Conservation (phyloP, 495 filamentous ascomycete genomes). For the Hyaloscypha variabilis region DNA sequence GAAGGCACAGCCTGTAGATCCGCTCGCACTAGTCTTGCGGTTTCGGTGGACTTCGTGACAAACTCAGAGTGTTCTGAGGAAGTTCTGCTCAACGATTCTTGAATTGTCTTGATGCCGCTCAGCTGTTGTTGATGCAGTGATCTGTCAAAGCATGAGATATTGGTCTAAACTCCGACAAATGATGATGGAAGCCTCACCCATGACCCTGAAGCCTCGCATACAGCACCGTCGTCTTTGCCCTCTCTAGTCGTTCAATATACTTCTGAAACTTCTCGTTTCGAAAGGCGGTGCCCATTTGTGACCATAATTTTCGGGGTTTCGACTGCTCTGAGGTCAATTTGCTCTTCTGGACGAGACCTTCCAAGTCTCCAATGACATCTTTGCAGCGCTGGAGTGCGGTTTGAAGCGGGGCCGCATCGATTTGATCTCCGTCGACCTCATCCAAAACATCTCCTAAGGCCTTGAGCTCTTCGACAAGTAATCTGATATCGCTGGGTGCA, state of each 20-base stretch:
- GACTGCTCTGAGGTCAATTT: neutral
- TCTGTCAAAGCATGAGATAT: too few species aligned
- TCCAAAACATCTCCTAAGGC: neutral
- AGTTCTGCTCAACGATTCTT: neutral
- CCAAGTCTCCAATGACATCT: neutral
- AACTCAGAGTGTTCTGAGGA: neutral
- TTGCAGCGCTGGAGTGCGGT: neutral
- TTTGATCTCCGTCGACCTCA: neutral
- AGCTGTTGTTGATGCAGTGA: neutral
- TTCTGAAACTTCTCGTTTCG: neutral
- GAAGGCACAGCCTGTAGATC: neutral
- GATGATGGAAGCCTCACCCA: neutral
- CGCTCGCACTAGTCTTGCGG: neutral
- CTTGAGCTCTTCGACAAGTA: neutral
- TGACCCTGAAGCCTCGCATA: neutral
- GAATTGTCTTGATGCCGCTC: neutral
- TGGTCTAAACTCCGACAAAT: too few species aligned
- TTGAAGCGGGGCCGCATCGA: neutral
- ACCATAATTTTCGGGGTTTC: neutral
- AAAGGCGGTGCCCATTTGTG: neutral
- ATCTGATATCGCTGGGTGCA: neutral
- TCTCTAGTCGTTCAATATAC: neutral
- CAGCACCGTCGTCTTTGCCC: neutral
- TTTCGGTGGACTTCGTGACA: neutral
- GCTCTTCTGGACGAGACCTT: neutral